These are phyloP conservation scores for Phyllosticta citrichinensis DNA, from an alignment of 2,329 filamentous ascomycete genomes.

Conservation along the genomic window DNA sequence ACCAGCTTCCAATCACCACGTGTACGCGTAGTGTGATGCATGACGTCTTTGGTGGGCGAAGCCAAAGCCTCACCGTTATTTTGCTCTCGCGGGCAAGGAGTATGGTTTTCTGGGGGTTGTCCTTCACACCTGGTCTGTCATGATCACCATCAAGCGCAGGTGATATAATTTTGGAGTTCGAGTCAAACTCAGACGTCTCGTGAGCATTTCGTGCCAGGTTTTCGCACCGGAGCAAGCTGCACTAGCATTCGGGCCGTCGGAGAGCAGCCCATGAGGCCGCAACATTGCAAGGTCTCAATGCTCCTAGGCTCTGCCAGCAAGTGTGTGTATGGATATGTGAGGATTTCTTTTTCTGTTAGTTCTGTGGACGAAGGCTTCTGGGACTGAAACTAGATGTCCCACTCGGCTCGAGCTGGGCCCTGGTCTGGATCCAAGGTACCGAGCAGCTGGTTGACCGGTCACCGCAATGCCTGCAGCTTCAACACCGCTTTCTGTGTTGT, in stretches of 20 bases:
- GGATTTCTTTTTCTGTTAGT: neutral
- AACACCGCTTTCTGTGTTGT: neutral
- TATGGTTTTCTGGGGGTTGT: neutral
- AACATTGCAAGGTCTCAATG: neutral
- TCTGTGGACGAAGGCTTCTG: neutral
- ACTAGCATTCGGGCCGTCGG: neutral
- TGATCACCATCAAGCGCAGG: neutral
- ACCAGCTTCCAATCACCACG: neutral
- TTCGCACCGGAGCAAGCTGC: neutral
- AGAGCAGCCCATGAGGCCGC: neutral
- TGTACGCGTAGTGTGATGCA: neutral
- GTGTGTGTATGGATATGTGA: neutral
- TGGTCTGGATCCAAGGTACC: neutral
- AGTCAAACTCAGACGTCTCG: neutral
- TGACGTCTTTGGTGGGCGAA: neutral
- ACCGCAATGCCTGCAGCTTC: neutral
- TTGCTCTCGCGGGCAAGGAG: neutral
- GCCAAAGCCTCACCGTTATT: neutral
- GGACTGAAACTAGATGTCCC: neutral
- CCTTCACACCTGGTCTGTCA: neutral
- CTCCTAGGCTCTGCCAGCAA: neutral
- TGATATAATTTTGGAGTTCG: neutral
- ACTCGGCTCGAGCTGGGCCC: neutral
- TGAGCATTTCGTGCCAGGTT: neutral
- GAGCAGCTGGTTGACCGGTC: neutral